A percentile compares a stretch with the other conserved stretches of the same genome.
Evolutionary conservation across 2,329 filamentous ascomycete species (phyloP).

Genomic region (Pestalotiopsis sp.): DNA sequence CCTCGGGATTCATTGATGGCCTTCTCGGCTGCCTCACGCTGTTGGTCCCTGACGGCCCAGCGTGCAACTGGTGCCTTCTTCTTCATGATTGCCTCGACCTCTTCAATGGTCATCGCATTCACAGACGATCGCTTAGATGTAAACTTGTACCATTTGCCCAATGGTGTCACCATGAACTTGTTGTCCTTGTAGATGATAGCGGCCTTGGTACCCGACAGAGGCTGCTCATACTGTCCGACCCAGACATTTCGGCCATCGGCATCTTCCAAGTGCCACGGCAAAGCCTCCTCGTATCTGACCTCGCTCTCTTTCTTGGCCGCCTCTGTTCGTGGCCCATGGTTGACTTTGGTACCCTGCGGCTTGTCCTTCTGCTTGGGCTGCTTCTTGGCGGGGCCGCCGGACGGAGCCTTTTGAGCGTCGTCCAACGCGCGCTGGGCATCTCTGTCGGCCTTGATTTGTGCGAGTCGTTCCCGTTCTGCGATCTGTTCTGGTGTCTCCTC

Average conservation of each 20-base stretch:
- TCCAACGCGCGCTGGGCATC: slow-evolving; percentile 87
- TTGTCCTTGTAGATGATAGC: slow-evolving; percentile 73
- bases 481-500: slow-evolving; percentile 51
- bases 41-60: slow-evolving; percentile 73
- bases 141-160: slow-evolving; percentile 96
- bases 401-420: slow-evolving; percentile 89
- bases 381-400: slow-evolving; percentile 53
- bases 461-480: slow-evolving; percentile 64
- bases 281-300: slow-evolving; percentile 88
- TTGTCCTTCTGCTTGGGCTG: slow-evolving; percentile 65
- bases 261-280: slow-evolving; percentile 97
- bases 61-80: slow-evolving; percentile 76
- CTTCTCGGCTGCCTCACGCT: slow-evolving; percentile 57
- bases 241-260: slow-evolving; percentile 94
- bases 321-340: slow-evolving; percentile 76
- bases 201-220: slow-evolving; percentile 83
- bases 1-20: slow-evolving; percentile 63
- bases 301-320: slow-evolving; percentile 76
- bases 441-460: slow-evolving; percentile 75
- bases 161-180: slow-evolving; percentile 81
- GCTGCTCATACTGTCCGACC: slow-evolving; percentile 88
- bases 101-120: slow-evolving; percentile 76
- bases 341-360: slow-evolving; percentile 79
- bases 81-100: slow-evolving; percentile 82
- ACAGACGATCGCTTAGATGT: slow-evolving; percentile 75